A percentile compares a stretch with the other conserved stretches of the same genome.
These are phyloP conservation scores for Lanmaoa rubissima DNA, from an alignment of 768 basidiomycete genomes.

Conservation along the genomic window DNA sequence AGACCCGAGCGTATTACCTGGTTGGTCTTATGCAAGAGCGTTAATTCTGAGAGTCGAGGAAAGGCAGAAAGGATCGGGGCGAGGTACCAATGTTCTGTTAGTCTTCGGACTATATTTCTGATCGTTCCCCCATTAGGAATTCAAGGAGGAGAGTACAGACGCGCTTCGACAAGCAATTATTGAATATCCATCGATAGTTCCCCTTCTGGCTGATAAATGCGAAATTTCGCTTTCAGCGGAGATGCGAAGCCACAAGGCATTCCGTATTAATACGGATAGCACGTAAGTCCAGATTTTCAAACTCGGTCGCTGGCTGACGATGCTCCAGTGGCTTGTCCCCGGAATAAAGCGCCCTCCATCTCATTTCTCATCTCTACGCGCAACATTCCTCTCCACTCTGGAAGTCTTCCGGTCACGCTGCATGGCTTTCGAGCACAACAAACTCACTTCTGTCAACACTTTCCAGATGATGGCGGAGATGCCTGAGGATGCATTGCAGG, in stretches of 20 bases:
- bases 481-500: slow-evolving; percentile 58
- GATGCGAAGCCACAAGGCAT: slow-evolving; percentile 58
- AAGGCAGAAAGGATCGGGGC: slow-evolving; percentile 41
- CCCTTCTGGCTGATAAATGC: slow-evolving; percentile 82
- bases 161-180: slow-evolving; percentile 73
- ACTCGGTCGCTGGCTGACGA: slow-evolving; percentile 6
- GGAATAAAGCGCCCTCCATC: slow-evolving; percentile 55
- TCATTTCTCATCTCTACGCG: slow-evolving; percentile 87
- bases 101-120: background rate
- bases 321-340: slow-evolving; percentile 35
- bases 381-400: slow-evolving; percentile 74
- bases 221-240: slow-evolving; percentile 62
- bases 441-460: slow-evolving; percentile 33
- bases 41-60: slow-evolving; percentile 60
- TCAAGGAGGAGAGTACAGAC: slow-evolving; percentile 52
- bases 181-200: slow-evolving; percentile 78
- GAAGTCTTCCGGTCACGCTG: slow-evolving; percentile 64
- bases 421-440: slow-evolving; percentile 72
- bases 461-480: slow-evolving; percentile 48
- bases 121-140: slow-evolving; percentile 38
- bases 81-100: slow-evolving; percentile 23
- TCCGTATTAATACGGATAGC: slow-evolving; percentile 68
- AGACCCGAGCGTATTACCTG: slow-evolving; percentile 67
- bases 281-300: slow-evolving; percentile 40
- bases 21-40: slow-evolving; percentile 72